Conservation (phyloP, 768 basidiomycete genomes). For the Pluteus cervinus region DNA sequence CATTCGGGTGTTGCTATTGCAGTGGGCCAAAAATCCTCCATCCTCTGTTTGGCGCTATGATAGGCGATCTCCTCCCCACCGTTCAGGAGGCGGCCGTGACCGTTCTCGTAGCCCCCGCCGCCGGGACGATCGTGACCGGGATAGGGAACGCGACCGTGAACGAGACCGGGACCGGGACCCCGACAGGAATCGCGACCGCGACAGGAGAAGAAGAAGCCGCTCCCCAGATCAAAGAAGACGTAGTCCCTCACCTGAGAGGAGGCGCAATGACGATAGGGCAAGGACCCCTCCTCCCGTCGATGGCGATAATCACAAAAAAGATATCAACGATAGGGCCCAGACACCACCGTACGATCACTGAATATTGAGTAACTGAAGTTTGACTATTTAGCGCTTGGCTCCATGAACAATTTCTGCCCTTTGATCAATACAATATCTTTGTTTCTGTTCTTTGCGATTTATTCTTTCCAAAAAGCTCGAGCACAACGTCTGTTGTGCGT, state of each 20-base stretch:
- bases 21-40: constrained; percentile 37
- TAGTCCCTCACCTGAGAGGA: constrained; percentile 14
- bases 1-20: neutral
- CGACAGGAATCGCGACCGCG: constrained; percentile 12
- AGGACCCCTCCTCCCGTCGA: constrained; percentile 10
- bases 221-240: constrained; percentile 18
- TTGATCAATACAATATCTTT: too few relatives aligned
- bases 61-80: constrained; percentile 20
- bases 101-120: constrained; percentile 24
- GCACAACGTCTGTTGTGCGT: too few relatives aligned
- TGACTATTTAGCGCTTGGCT: too few relatives aligned
- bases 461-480: too few relatives aligned
- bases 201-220: constrained; percentile 18
- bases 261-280: constrained; percentile 13
- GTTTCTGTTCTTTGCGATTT: too few relatives aligned
- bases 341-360: constrained; percentile 58
- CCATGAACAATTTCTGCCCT: too few relatives aligned
- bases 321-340: constrained; percentile 37
- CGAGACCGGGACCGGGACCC: constrained; percentile 20
- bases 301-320: neutral
- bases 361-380: too few relatives aligned
- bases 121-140: constrained; percentile 9
- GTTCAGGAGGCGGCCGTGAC: constrained; percentile 18
- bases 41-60: constrained; percentile 32
- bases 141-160: constrained; percentile 18